Evolutionary conservation across 75 land plant species (phyloP), one percentile per base, ranked within the genome.

Genomic region (Sequoia sempervirens): DNA sequence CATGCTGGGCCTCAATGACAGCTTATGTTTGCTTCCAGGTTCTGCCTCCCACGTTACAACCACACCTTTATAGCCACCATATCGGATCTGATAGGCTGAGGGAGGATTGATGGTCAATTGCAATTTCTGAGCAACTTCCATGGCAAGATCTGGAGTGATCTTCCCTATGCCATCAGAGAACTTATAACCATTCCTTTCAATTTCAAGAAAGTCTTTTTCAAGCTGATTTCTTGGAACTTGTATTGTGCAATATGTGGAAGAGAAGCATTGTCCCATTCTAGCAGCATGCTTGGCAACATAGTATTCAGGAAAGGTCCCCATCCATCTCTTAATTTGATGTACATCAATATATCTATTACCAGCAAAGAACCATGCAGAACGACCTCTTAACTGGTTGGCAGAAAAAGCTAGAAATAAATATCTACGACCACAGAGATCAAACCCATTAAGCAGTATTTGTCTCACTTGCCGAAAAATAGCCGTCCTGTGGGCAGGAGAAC

Each of bases 351-450:
- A 76, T 17, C 53, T 53, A 58, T 85, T 81, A n/a, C 89, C 93
- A 74, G 99, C 93, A 88, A 95, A 95, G 86, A 97, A 93, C 99
- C 99, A 97, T 18, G 95, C 97, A 9, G 99, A 95, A 52, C 84
- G 83, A 43, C 91, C 97, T 61, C 97, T 84, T 61, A 96, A 81
- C 81, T 96, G 97, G 86, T 89, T 96, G 2, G 97, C 79, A 32
- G 99, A 93, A 81, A 93, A 96, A 13, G 99, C 99, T 34, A 96
- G 85, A 85, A 96, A 96, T 14, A 84, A 79, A 68, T 92, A 96
- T 20, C 82, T 81, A 45, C 93, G 85, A 30, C 93, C 93, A 81
- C 94, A 92, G 28, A 93, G 83, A 38, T 83, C 28, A 66, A 95
- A 91, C 1, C 97, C 95, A 23, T 75, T 54, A 81, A 17, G 79